Percentiles rank a stretch among this genome's conserved stretches.
These are phyloP conservation scores for Castanospermum australe DNA, from an alignment of 306 rosid genomes.

Conservation along the genomic window DNA sequence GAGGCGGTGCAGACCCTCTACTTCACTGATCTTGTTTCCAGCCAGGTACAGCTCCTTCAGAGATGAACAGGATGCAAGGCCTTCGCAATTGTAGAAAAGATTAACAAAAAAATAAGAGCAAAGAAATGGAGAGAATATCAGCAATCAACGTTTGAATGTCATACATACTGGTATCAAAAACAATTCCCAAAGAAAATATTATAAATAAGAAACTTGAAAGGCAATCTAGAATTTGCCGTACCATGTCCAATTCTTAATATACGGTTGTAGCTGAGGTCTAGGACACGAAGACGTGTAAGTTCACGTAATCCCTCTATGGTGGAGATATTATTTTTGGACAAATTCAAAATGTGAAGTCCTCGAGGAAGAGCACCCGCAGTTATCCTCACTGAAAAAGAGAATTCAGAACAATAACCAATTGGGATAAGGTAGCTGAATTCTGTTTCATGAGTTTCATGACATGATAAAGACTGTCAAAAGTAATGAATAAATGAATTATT, in stretches of 20 bases:
- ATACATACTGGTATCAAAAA: background rate
- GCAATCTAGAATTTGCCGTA: slow-evolving; percentile 34
- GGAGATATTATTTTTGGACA: slow-evolving; percentile 78
- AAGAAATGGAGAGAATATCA: slow-evolving; percentile 17
- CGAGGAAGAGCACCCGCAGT: slow-evolving; percentile 93
- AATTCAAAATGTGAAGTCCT: slow-evolving; percentile 83
- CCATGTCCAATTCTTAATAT: slow-evolving; percentile 89
- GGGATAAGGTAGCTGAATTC: background rate
- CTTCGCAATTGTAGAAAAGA: slow-evolving; percentile 41
- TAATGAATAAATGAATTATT: slow-evolving; percentile 2
- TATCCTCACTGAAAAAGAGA: slow-evolving; percentile 66
- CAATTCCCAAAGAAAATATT: background rate
- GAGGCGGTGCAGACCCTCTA: slow-evolving; percentile 96
- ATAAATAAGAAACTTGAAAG: background rate
- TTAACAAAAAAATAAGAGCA: background rate
- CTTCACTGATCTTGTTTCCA: slow-evolving; percentile 94
- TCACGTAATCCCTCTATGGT: slow-evolving; percentile 88
- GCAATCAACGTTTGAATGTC: slow-evolving; percentile 13
- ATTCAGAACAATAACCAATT: slow-evolving; percentile 6
- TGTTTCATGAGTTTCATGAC: slow-evolving; percentile 1
- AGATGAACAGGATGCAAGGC: slow-evolving; percentile 87
- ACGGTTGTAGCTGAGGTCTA: slow-evolving; percentile 90
- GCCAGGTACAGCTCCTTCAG: slow-evolving; percentile 92
- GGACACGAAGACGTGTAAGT: slow-evolving; percentile 82
- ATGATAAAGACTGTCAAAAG: slow-evolving; percentile 1